Evolutionary conservation across 345 rosid species (phyloP).

Genomic region (Reutealis trisperma): DNA sequence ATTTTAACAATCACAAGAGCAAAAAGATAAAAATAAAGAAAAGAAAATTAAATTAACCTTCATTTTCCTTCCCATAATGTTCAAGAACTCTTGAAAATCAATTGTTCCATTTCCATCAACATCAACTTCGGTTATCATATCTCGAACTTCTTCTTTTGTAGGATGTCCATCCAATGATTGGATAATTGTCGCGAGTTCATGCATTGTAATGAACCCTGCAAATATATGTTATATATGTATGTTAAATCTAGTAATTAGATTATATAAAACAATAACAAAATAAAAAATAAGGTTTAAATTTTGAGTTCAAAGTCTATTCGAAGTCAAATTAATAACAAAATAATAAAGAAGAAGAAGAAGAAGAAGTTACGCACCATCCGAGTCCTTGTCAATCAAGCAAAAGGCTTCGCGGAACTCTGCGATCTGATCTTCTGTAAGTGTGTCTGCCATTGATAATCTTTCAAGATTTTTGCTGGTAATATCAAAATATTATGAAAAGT

Average conservation of each 20-base stretch:
- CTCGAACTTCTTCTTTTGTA: constrained; percentile 45
- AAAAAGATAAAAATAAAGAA: not conserved
- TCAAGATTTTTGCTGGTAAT: not conserved
- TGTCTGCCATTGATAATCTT: constrained; percentile 34
- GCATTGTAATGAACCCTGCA: constrained; percentile 48
- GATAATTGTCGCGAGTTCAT: constrained; percentile 42
- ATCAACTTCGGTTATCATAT: constrained; percentile 49
- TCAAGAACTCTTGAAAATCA: constrained; percentile 48
- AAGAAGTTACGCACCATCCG: constrained; percentile 40
- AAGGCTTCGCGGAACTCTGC: constrained; percentile 60
- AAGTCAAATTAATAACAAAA: no score
- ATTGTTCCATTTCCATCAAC: constrained; percentile 37
- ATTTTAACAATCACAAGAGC: no score
- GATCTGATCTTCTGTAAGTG: constrained; percentile 48
- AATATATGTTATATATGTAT: not conserved
- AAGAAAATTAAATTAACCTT: constrained; percentile 28
- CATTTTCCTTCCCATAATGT: constrained; percentile 45
- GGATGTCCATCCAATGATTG: constrained; percentile 47
- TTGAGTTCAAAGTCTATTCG: no score
- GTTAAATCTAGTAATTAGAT: not conserved
- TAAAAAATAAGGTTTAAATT: not conserved
- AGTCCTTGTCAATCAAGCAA: constrained; percentile 50
- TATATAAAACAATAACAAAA: not conserved
- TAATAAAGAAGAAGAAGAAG: no score
- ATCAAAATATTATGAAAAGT: no score